Conservation (phyloP, 2,329 filamentous ascomycete species). For the Aspergillus cejpii region DNA sequence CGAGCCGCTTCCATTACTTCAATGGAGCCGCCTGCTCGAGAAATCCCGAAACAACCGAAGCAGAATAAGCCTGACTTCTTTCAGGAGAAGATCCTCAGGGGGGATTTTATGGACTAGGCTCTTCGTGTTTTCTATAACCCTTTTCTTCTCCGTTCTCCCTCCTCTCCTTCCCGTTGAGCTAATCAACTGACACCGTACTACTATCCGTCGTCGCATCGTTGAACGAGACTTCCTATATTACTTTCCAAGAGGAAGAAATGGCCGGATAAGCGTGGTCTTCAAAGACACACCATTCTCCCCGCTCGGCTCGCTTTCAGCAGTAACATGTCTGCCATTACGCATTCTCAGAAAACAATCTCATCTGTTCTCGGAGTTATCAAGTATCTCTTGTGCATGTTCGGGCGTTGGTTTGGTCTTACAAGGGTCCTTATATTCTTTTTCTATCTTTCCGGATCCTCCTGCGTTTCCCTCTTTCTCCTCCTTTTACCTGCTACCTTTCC, state of each 20-base stretch:
- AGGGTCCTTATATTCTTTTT: background rate
- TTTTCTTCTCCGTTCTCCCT: conserved; percentile 1
- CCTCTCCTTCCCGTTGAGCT: background rate
- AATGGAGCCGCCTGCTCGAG: conserved; percentile 50
- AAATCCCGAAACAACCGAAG: conserved; percentile 43
- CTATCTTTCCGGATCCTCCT: background rate
- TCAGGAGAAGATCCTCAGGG: conserved; percentile 94
- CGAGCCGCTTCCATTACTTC: conserved; percentile 43
- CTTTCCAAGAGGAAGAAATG: background rate
- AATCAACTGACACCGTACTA: background rate
- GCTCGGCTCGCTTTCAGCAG: background rate
- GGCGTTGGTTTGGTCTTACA: background rate
- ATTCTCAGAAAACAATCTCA: background rate
- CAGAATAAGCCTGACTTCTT: conserved; percentile 79
- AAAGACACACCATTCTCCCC: background rate
- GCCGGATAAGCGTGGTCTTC: no score
- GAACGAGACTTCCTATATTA: background rate
- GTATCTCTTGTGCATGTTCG: background rate
- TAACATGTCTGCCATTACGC: background rate
- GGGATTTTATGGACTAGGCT: conserved; percentile 91
- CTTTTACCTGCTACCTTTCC: no score
- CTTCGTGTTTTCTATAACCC: conserved; percentile 1
- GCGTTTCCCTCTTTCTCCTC: background rate
- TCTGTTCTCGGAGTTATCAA: background rate
- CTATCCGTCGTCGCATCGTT: background rate